Evolutionary conservation across 768 basidiomycete genomes (phyloP), one percentile per base, ranked within the genome.

Genomic region (Xerocomellus intermedius): DNA sequence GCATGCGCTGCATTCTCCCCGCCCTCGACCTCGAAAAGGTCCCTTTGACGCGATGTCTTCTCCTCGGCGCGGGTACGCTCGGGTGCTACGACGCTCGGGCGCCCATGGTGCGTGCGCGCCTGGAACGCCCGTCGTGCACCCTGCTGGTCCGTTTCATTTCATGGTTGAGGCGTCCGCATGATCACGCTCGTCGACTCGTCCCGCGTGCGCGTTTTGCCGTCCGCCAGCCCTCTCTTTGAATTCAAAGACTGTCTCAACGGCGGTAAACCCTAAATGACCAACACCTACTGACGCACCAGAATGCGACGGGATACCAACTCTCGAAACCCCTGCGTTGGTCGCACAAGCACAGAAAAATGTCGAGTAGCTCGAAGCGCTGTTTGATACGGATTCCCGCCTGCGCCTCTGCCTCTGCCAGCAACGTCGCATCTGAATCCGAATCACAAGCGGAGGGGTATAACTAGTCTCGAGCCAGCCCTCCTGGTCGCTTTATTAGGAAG

Each of bases 1-100:
- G 98, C 39, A 98, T 99, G 96, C 83, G 93, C 19, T 98, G 96
- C 19, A 94, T 98, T 60, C 76, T 98, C 19, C 97, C 97, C 14
- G 74, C 82, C 1, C 83, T 99, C 46, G 82, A 98, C 59, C 79
- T 98, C 13, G 95, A 97, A 50, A 91, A 87, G 72, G 82, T 99
- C 21, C 85, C 91, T 2, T 66, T 70, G 0, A 92, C 94, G 3
- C 81, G 75, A 55, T 96, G 93, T 68, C 74, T 99, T 1, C 75
- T 98, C 0, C 83, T 99, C 2, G 97, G 97, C 4, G 95, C 96
- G 0, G 97, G 97, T 1, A 99, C 97, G 0, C 78, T 99, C 10
- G 96, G 97, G 0, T 99, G 97, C 69, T 98, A 98, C 65, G 96
- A 98, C 30, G 85, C 94, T 1, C 78, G 96, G 28, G 87, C 87